Evolutionary conservation across 164 flowering plant genomes (phyloP).

Genomic region (Dillenia suffruticosa): DNA sequence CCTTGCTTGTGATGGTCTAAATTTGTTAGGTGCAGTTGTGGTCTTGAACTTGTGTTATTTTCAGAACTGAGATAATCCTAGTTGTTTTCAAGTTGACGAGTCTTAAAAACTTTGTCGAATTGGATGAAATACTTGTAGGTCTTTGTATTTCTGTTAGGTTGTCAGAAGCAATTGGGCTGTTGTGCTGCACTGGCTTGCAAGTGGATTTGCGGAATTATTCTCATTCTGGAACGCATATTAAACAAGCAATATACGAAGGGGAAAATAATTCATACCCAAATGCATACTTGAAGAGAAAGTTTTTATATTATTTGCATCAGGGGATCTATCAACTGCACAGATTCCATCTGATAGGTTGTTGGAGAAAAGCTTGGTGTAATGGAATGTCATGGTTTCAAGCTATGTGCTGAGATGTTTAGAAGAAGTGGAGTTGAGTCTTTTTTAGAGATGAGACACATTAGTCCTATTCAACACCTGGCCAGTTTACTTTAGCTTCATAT

Average conservation of each 20-base stretch:
- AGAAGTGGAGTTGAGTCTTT: constrained; percentile 46
- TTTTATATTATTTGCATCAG: constrained; percentile 65
- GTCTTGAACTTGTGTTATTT: neutral
- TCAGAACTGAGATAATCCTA: constrained; percentile 20
- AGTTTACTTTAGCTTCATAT: constrained; percentile 75
- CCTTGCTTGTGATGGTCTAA: constrained; percentile 4
- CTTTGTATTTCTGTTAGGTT: constrained; percentile 61
- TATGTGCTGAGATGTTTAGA: constrained; percentile 60
- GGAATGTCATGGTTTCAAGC: constrained; percentile 79
- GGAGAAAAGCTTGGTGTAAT: constrained; percentile 41
- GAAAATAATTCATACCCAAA: constrained; percentile 64
- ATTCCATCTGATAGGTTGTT: constrained; percentile 34
- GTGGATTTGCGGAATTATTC: constrained; percentile 47
- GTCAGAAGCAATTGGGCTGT: constrained; percentile 47
- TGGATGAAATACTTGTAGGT: constrained; percentile 44
- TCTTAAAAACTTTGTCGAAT: constrained; percentile 9
- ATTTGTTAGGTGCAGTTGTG: too few species aligned
- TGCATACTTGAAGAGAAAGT: constrained; percentile 59
- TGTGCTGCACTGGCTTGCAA: constrained; percentile 36
- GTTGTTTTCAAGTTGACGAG: constrained; percentile 44
- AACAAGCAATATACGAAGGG: constrained; percentile 44
- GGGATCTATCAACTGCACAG: constrained; percentile 48
- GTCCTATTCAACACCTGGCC: constrained; percentile 51
- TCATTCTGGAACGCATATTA: constrained; percentile 76
- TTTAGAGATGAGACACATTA: constrained; percentile 49